Conservation (phyloP, 345 rosid species). For the Melastoma malabathricum region DNA sequence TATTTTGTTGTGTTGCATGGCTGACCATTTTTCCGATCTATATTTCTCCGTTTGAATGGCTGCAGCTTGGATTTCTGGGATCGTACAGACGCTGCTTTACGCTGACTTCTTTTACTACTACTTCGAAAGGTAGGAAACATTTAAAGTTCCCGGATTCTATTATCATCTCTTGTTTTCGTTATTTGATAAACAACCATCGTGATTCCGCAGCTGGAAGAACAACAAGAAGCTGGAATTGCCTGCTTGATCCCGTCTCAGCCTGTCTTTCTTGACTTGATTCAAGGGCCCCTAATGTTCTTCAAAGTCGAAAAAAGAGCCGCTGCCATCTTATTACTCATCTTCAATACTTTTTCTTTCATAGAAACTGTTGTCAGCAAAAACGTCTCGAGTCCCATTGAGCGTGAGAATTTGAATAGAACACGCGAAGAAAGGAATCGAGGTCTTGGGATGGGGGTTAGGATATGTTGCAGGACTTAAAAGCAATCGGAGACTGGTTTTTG, state of each 20-base stretch:
- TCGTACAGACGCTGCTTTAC: slow-evolving; percentile 57
- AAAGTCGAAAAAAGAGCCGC: too few relatives aligned
- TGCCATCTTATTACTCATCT: too few relatives aligned
- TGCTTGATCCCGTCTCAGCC: slow-evolving; percentile 22
- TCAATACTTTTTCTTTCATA: too few relatives aligned
- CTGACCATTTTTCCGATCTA: not conserved
- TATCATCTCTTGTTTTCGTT: not conserved
- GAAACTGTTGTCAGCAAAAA: too few relatives aligned
- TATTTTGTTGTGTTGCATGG: not conserved
- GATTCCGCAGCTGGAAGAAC: slow-evolving; percentile 65
- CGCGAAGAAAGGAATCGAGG: too few relatives aligned
- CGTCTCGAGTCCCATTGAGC: too few relatives aligned
- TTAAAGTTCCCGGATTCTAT: not conserved
- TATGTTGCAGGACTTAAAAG: too few relatives aligned
- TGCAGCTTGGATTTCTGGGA: slow-evolving; percentile 81
- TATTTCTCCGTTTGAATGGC: not conserved
- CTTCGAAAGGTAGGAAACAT: slow-evolving; percentile 37
- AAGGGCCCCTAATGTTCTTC: too few relatives aligned
- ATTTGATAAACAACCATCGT: slow-evolving; percentile 1
- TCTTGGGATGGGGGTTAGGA: too few relatives aligned
- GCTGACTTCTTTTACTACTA: slow-evolving; percentile 82
- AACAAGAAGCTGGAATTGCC: slow-evolving; percentile 76
- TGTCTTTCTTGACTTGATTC: not conserved
- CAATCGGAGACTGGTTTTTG: too few relatives aligned
- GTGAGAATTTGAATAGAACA: too few relatives aligned